Base-by-base conservation (phyloP, 2,329 filamentous ascomycete species). In the Aaosphaeria arxii region DNA sequence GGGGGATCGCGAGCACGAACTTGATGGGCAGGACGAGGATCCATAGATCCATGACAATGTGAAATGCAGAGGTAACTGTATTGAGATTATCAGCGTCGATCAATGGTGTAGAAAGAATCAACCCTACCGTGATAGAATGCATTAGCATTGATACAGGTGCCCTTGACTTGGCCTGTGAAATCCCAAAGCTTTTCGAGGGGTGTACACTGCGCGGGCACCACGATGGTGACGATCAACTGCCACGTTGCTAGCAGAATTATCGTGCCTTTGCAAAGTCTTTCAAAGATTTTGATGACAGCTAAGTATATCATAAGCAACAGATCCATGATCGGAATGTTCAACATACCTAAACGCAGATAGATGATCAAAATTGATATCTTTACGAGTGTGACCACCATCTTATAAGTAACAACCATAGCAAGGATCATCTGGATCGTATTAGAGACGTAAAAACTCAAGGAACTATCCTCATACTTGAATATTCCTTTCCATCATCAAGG, bases 11-110 rank as follows among this genome's bases (percentile, higher is more conserved):
- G 0, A 90, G 94, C 24, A 96, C 74, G 11, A 95, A 86, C 1
- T 90, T 91, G 54, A 95, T 87, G 0, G 91, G 91, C 7, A 96
- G 75, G 31, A 91, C 84, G 24, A 96, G 76, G 45, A 96, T 89
- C 43, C 88, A 88, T 42, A 95, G 75, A 63, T 96, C 90, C 35
- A 90, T 95, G 50, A 91, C 83, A 57, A 96, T 88, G 70, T 96
- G 96, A 66, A 95, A 83, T 0, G 89, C 89, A 0, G 91, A 57
- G 2, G 57, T 58, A n/a, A 52, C 61, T 64, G 5, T 44, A 30
- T 55, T 45, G 48, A 9, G 33, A 9, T 9, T 9, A n/a, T 36
- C 33, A n/a, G 53, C 30, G n/a, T 32, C 4, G 11, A 5, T 24
- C 7, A 31, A 30, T 29, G 17, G 7, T 7, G 6, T 13, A 43